Conservation (phyloP, 2,329 filamentous ascomycete species). For the Colletotrichum musae region DNA sequence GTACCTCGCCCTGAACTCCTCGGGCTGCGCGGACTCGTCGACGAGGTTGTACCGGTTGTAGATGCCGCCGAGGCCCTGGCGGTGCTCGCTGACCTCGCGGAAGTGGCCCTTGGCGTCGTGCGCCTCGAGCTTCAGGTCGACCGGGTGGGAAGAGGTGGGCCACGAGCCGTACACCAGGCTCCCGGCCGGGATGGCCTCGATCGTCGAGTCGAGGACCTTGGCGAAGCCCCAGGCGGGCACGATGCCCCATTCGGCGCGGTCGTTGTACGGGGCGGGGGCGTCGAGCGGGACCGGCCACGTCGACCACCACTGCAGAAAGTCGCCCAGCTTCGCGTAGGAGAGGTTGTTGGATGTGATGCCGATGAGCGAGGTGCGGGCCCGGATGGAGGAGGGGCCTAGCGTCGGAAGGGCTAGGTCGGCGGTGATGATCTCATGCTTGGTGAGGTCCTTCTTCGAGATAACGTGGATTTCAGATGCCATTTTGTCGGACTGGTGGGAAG, state of each 20-base stretch:
- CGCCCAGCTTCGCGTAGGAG: slow-evolving; percentile 50
- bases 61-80: slow-evolving; percentile 45
- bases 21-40: slow-evolving; percentile 21
- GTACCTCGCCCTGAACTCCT: slow-evolving; percentile 32
- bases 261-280: slow-evolving; percentile 52
- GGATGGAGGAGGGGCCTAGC: slow-evolving; percentile 48
- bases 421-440: slow-evolving; percentile 42
- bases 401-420: slow-evolving; percentile 21
- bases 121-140: slow-evolving; percentile 54
- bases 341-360: slow-evolving; percentile 53
- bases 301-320: slow-evolving; percentile 55
- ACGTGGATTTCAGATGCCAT: slow-evolving; percentile 46
- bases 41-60: slow-evolving; percentile 60
- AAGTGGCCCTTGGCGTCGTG: slow-evolving; percentile 49
- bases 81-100: slow-evolving; percentile 54
- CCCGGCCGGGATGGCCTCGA: slow-evolving; percentile 50
- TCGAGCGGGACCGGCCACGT: slow-evolving; percentile 57
- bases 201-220: slow-evolving; percentile 57
- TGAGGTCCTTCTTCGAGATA: slow-evolving; percentile 47
- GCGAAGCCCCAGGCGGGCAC: slow-evolving; percentile 65
- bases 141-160: slow-evolving; percentile 55
- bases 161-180: slow-evolving; percentile 59
- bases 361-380: slow-evolving; percentile 48
- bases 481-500: not conserved
- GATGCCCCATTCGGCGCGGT: slow-evolving; percentile 58